Evolutionary conservation across 768 basidiomycete genomes (phyloP).

Genomic region (Kwoniella newhampshirensis): DNA sequence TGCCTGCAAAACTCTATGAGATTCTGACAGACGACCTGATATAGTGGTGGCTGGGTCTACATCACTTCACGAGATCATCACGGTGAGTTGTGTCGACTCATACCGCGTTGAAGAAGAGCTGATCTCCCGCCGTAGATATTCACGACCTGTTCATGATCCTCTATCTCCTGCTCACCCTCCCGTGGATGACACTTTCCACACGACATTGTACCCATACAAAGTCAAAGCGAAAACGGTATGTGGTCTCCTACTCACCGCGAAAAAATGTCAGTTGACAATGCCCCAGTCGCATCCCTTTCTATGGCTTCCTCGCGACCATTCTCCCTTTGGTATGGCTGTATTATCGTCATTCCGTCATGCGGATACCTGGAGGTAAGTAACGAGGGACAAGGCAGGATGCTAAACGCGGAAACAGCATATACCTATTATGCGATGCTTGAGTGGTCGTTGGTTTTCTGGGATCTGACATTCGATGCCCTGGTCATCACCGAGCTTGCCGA

Average conservation of each 20-base stretch:
- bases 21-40: not conserved
- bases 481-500: conserved; percentile 31
- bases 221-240: conserved; percentile 16
- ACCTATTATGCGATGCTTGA: conserved; percentile 83
- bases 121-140: no score
- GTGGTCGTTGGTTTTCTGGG: conserved; percentile 60
- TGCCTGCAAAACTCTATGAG: not conserved
- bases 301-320: conserved; percentile 68
- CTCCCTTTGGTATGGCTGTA: conserved; percentile 79
- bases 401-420: conserved; percentile 62
- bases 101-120: no score
- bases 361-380: conserved; percentile 70
- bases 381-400: no score
- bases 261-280: not conserved
- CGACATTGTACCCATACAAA: conserved; percentile 57
- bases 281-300: conserved; percentile 55
- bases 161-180: conserved; percentile 78
- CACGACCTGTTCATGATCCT: conserved; percentile 87
- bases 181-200: conserved; percentile 82
- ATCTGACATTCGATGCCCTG: conserved; percentile 47
- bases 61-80: conserved; percentile 80
- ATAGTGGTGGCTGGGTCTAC: conserved; percentile 81
- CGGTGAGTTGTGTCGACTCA: no score
- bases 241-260: not conserved
- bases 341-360: conserved; percentile 77